Evolutionary conservation across 2,329 filamentous ascomycete genomes (phyloP).

Genomic region (Elsinoe fawcettii): DNA sequence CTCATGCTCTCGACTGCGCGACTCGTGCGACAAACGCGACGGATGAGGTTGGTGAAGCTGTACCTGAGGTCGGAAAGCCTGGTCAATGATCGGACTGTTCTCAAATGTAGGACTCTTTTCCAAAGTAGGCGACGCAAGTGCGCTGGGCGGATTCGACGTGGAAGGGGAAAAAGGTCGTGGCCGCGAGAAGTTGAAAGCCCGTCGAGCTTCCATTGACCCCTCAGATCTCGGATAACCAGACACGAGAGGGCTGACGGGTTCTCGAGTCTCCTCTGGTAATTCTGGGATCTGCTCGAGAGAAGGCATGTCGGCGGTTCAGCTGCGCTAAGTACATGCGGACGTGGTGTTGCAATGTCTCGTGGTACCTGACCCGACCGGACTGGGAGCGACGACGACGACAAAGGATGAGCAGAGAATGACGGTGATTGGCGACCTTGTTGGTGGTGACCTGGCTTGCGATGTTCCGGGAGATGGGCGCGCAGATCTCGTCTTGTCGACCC

Average conservation of each 20-base stretch:
- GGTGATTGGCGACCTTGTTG: slow-evolving; percentile 2
- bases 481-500: neutral
- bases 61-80: slow-evolving; percentile 5
- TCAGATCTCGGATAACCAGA: slow-evolving; percentile 12
- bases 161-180: slow-evolving; percentile 17
- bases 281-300: slow-evolving; percentile 9
- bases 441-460: neutral
- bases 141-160: slow-evolving; percentile 4
- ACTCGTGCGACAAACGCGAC: neutral
- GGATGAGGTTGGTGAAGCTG: neutral
- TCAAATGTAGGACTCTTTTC: slow-evolving; percentile 9
- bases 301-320: slow-evolving; percentile 1
- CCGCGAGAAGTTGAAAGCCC: slow-evolving; percentile 25
- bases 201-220: slow-evolving; percentile 14
- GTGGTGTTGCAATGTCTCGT: neutral
- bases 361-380: slow-evolving; percentile 7
- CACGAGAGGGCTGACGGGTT: slow-evolving; percentile 14
- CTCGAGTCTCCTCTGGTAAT: slow-evolving; percentile 4
- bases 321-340: neutral
- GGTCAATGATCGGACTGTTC: slow-evolving; percentile 11
- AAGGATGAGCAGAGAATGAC: slow-evolving; percentile 8
- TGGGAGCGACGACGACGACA: neutral
- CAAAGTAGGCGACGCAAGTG: slow-evolving; percentile 9
- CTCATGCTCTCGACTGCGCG: neutral
- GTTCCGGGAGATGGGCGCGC: slow-evolving; percentile 1